These are phyloP conservation scores for Blastocystis sp. DNA, from an alignment of 352 stramenopile species.

Conservation along the genomic window DNA sequence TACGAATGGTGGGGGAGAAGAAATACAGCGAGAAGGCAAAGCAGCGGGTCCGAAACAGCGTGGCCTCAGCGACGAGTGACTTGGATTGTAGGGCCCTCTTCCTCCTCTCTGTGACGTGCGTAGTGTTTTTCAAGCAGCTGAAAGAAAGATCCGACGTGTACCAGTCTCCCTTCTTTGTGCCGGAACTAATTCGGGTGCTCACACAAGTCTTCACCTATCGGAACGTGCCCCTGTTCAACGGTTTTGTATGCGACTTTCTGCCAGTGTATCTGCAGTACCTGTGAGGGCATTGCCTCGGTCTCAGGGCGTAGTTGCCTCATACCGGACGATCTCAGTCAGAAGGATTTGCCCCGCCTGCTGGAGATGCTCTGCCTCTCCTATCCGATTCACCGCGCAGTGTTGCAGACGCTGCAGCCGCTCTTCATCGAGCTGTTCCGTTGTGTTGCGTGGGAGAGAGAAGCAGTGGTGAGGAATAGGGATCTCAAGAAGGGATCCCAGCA, in stretches of 20 bases:
- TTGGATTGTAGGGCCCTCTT: not conserved
- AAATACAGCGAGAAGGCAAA: slow-evolving; percentile 15
- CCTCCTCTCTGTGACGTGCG: not conserved
- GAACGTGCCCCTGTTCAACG: slow-evolving; percentile 31
- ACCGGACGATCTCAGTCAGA: not conserved
- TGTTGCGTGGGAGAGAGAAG: not conserved
- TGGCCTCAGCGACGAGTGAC: not conserved
- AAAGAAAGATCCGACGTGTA: not conserved
- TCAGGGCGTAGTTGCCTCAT: not conserved
- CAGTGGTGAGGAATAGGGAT: not conserved
- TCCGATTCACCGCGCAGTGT: not conserved
- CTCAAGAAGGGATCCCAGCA: not conserved
- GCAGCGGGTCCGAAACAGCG: not conserved
- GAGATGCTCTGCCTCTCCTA: slow-evolving; percentile 17
- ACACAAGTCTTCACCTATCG: not conserved
- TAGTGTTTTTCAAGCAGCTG: slow-evolving; percentile 29
- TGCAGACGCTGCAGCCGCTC: not conserved
- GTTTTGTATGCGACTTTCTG: not conserved
- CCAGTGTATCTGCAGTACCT: slow-evolving; percentile 9
- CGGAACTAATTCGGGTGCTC: slow-evolving; percentile 6
- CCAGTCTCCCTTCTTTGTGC: not conserved
- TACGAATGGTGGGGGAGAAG: not conserved
- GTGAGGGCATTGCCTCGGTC: not conserved
- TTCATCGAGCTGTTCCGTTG: not conserved
- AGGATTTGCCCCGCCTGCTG: not conserved